These are phyloP conservation scores for Stramenopiles sp. DNA, from an alignment of 352 stramenopile species.

Conservation along the genomic window DNA sequence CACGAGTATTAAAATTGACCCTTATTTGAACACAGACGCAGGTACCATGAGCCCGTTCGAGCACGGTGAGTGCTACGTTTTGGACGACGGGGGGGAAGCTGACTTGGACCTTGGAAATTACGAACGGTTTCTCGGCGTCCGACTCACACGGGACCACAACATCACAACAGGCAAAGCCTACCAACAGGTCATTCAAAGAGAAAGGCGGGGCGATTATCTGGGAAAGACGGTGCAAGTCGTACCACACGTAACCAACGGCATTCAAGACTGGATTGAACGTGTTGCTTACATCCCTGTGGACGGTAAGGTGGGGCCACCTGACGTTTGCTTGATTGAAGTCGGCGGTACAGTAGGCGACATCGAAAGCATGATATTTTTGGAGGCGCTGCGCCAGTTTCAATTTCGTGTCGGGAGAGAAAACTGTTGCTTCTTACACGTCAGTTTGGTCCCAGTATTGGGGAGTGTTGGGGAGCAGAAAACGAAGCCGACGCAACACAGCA, in stretches of 20 bases:
- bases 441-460: slow-evolving; percentile 88
- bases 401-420: slow-evolving; percentile 90
- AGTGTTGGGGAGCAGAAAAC: slow-evolving; percentile 99
- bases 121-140: slow-evolving; percentile 88
- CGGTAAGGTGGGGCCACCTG: slow-evolving; percentile 43
- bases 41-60: slow-evolving; percentile 92
- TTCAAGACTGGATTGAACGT: slow-evolving; percentile 91
- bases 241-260: slow-evolving; percentile 76
- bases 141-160: slow-evolving; percentile 89
- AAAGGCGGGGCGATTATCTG: slow-evolving; percentile 88
- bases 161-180: slow-evolving; percentile 97
- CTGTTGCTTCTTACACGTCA: slow-evolving; percentile 97
- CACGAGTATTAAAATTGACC: slow-evolving; percentile 97
- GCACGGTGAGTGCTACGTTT: slow-evolving; percentile 89
- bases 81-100: slow-evolving; percentile 86
- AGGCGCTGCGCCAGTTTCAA: slow-evolving; percentile 97
- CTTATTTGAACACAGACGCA: slow-evolving; percentile 96
- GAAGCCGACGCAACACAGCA: slow-evolving; percentile 98
- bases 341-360: slow-evolving; percentile 99
- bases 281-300: slow-evolving; percentile 86
- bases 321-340: slow-evolving; percentile 98
- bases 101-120: slow-evolving; percentile 97
- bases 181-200: slow-evolving; percentile 80
- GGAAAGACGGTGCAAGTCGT: slow-evolving; percentile 97
- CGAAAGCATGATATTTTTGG: slow-evolving; percentile 96